Conservation (phyloP, 768 basidiomycete species). For the Russula ochroleuca region DNA sequence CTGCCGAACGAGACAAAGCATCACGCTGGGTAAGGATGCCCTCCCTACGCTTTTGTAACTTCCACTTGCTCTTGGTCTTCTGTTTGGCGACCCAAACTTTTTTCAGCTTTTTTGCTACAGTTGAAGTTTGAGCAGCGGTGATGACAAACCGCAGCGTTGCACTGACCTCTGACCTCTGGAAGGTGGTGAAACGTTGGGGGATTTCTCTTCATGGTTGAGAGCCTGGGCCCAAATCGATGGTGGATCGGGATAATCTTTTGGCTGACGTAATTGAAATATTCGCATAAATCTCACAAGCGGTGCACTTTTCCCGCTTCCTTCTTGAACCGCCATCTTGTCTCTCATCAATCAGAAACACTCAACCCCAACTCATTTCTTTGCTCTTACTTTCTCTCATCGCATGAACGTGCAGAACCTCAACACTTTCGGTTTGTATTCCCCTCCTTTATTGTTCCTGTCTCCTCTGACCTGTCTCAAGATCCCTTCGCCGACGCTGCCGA, state of each 20-base stretch:
- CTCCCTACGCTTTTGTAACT: conserved; percentile 57
- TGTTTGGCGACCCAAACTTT: conserved; percentile 71
- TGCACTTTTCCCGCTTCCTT: conserved; percentile 28
- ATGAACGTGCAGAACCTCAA: conserved; percentile 94
- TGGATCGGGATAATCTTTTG: conserved; percentile 9
- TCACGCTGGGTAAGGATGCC: conserved; percentile 32
- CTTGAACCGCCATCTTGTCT: conserved; percentile 29
- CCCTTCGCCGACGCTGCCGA: conserved; percentile 95
- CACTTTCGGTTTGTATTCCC: conserved; percentile 57
- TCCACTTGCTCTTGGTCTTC: conserved; percentile 79
- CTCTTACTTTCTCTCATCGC: conserved; percentile 55
- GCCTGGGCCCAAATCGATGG: conserved; percentile 5
- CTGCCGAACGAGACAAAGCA: not conserved
- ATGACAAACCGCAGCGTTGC: not conserved
- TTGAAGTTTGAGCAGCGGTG: not conserved
- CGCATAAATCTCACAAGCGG: conserved; percentile 16
- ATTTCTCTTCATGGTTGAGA: conserved; percentile 38
- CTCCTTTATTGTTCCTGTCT: conserved; percentile 25
- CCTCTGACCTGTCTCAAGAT: conserved; percentile 48
- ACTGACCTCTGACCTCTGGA: conserved; percentile 57
- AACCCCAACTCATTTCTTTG: conserved; percentile 44
- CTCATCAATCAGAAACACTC: conserved; percentile 35
- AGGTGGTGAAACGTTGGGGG: conserved; percentile 71
- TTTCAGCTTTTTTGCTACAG: conserved; percentile 73
- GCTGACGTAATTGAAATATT: conserved; percentile 11